Conservation (phyloP, 805 yeast species). For the Candida ovalis region DNA sequence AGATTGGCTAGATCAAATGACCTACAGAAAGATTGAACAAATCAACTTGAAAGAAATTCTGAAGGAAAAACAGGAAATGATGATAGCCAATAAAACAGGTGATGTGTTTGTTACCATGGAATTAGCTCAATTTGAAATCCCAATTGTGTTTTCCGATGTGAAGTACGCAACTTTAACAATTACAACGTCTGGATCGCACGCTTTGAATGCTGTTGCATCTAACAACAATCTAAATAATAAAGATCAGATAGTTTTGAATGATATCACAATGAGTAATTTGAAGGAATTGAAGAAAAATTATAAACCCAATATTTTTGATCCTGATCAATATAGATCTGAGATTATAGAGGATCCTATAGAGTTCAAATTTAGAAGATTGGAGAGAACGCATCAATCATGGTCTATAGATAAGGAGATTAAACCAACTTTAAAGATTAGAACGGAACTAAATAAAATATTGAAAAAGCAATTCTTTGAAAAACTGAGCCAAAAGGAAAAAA, state of each 20-base stretch:
- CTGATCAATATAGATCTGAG: constrained; percentile 48
- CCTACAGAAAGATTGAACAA: constrained; percentile 51
- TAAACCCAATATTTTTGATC: constrained; percentile 50
- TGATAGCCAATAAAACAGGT: constrained; percentile 12
- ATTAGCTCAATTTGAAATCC: constrained; percentile 63
- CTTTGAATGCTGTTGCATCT: constrained; percentile 13
- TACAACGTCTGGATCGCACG: constrained; percentile 24
- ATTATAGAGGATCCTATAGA: constrained; percentile 76
- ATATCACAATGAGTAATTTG: constrained; percentile 23
- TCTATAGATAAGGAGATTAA: constrained; percentile 79
- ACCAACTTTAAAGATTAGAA: constrained; percentile 81
- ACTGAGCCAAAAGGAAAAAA: constrained; percentile 77
- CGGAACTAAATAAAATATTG: constrained; percentile 64
- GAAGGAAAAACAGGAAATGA: constrained; percentile 8
- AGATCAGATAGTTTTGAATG: constrained; percentile 20
- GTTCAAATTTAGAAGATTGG: constrained; percentile 76
- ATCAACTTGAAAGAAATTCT: constrained; percentile 22
- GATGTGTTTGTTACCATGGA: constrained; percentile 37
- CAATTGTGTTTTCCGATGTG: constrained; percentile 64
- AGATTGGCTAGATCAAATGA: constrained; percentile 73
- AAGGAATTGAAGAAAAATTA: constrained; percentile 5
- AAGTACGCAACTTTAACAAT: constrained; percentile 35
- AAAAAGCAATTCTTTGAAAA: constrained; percentile 80
- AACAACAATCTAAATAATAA: constrained; percentile 15
- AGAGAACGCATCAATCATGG: constrained; percentile 75